Conservation (phyloP, 768 basidiomycete species). For the Pleurotus tuoliensis region DNA sequence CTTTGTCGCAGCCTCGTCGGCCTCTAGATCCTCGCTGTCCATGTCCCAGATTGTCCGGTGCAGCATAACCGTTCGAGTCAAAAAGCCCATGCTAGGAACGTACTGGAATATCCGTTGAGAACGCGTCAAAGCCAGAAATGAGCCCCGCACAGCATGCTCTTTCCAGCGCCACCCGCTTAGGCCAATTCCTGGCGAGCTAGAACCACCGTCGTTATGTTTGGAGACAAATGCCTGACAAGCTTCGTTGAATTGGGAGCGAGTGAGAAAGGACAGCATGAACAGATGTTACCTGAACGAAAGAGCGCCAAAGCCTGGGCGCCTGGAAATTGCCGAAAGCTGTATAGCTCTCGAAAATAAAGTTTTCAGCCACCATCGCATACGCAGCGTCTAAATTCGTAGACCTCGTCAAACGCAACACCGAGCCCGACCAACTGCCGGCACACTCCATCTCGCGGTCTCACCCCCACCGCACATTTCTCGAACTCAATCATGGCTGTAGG, state of each 20-base stretch:
- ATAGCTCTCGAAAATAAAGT: slow-evolving; percentile 53
- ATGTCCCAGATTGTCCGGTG: slow-evolving; percentile 12
- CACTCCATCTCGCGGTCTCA: slow-evolving; percentile 34
- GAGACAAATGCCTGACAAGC: slow-evolving; percentile 52
- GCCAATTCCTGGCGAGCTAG: slow-evolving; percentile 5
- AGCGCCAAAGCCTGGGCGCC: slow-evolving; percentile 30
- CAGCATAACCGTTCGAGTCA: slow-evolving; percentile 32
- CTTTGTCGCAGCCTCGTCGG: slow-evolving; percentile 38
- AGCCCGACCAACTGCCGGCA: slow-evolving; percentile 48
- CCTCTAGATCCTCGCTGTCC: slow-evolving; percentile 15
- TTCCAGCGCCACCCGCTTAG: slow-evolving; percentile 54
- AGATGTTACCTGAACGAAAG: slow-evolving; percentile 17
- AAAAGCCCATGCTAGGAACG: slow-evolving; percentile 39
- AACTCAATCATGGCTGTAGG: slow-evolving; percentile 78
- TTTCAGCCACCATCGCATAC: slow-evolving; percentile 50
- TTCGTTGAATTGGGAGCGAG: slow-evolving; percentile 56
- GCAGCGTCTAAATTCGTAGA: slow-evolving; percentile 25
- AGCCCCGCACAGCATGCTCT: slow-evolving; percentile 49
- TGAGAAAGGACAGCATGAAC: slow-evolving; percentile 34
- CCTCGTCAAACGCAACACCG: slow-evolving; percentile 31
- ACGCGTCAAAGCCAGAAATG: slow-evolving; percentile 10
- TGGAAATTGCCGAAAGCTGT: slow-evolving; percentile 38
- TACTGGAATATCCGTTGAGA: slow-evolving; percentile 20
- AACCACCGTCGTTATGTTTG: slow-evolving; percentile 14
- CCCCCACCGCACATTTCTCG: slow-evolving; percentile 32